phyloP scores from a whole-genome alignment of 164 flowering plant species.

The Taxillus chinensis region DNA sequence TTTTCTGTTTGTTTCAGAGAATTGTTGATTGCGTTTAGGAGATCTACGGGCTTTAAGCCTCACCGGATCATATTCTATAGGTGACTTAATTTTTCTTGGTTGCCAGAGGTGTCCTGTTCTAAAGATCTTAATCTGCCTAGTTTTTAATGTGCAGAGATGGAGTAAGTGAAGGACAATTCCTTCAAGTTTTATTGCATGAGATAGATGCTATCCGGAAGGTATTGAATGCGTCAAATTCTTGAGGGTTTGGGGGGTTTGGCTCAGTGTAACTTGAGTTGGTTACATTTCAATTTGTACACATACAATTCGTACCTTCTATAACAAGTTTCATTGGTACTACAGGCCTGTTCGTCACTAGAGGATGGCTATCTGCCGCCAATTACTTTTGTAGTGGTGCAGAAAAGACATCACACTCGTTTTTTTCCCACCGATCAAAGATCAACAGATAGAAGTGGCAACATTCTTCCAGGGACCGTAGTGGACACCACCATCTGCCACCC shows the following conservation, averaged over 20 bases:
- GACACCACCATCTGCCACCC: conserved; percentile 85
- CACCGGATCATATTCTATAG: conserved; percentile 73
- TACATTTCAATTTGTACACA: too few species aligned
- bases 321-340: neutral
- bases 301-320: neutral
- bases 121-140: neutral
- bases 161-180: conserved; percentile 79
- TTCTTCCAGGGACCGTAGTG: conserved; percentile 79
- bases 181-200: conserved; percentile 46
- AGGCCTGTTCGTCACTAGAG: conserved; percentile 75
- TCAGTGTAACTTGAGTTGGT: neutral
- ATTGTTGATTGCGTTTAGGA: conserved; percentile 38
- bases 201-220: conserved; percentile 56
- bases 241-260: too few species aligned
- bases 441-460: conserved; percentile 74
- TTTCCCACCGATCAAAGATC: conserved; percentile 38
- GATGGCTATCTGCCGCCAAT: conserved; percentile 56
- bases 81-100: conserved; percentile 13
- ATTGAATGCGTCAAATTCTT: neutral
- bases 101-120: neutral
- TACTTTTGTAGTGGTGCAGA: conserved; percentile 86
- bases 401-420: conserved; percentile 76
- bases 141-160: conserved; percentile 61
- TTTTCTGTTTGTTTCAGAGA: conserved; percentile 39
- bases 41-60: conserved; percentile 45